Evolutionary conservation across 345 rosid species (phyloP).

Genomic region (Carallia pectinifolia): DNA sequence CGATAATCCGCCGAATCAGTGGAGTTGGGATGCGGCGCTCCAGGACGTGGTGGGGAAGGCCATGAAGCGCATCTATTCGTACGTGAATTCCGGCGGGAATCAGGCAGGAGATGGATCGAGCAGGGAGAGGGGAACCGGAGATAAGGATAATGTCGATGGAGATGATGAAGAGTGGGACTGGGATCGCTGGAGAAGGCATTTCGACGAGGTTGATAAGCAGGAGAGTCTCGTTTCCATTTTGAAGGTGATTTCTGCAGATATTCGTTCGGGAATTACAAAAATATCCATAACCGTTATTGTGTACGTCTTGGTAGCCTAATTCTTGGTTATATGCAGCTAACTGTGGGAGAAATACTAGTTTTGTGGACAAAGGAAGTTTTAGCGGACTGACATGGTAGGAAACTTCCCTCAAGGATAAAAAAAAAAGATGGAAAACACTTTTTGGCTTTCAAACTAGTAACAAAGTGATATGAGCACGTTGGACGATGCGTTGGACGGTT

Average conservation of each 20-base stretch:
- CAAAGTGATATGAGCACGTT: too few relatives aligned
- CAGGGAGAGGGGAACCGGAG: not conserved
- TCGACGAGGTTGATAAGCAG: conserved; percentile 70
- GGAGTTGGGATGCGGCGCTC: conserved; percentile 61
- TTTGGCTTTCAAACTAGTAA: too few relatives aligned
- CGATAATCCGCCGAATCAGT: conserved; percentile 21
- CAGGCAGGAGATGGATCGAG: conserved; percentile 13
- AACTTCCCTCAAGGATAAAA: too few relatives aligned
- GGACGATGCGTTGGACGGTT: too few relatives aligned
- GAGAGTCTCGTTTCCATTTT: conserved; percentile 68
- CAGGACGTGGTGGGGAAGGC: conserved; percentile 51
- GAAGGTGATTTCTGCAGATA: conserved; percentile 48
- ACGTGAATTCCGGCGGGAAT: conserved; percentile 28
- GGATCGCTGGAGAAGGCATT: conserved; percentile 87
- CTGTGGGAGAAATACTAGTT: too few relatives aligned
- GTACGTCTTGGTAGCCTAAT: too few relatives aligned
- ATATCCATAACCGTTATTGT: not conserved
- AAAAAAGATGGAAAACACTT: too few relatives aligned
- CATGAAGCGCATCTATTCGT: conserved; percentile 55
- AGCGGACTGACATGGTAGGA: too few relatives aligned
- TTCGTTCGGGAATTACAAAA: not conserved
- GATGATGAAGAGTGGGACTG: conserved; percentile 69
- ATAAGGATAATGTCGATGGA: not conserved
- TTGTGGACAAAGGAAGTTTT: too few relatives aligned
- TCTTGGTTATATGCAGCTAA: too few relatives aligned